Evolutionary conservation across 768 basidiomycete species (phyloP).

Genomic region (Leucosporidium creatinivorum): DNA sequence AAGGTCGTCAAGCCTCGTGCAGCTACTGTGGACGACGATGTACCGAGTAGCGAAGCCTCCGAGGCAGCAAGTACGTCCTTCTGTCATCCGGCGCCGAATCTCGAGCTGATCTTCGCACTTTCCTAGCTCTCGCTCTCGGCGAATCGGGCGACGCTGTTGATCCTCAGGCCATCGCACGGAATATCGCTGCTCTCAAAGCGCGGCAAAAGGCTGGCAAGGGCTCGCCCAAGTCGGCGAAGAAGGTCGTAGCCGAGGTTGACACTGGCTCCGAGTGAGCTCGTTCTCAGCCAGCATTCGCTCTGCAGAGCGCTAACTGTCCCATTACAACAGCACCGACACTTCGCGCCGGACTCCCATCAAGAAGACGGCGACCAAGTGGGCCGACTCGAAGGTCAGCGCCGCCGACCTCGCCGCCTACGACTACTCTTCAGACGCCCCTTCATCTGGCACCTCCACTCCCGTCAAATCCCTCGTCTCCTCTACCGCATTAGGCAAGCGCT

Average conservation of each 20-base stretch:
- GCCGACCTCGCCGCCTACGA: conserved; percentile 89
- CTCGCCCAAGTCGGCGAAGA: conserved; percentile 37
- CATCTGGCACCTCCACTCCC: conserved; percentile 27
- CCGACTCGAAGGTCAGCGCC: conserved; percentile 67
- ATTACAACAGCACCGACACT: conserved; percentile 19
- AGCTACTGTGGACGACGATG: not conserved
- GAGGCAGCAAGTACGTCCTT: not conserved
- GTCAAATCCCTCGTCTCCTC: conserved; percentile 27
- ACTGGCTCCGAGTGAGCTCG: conserved; percentile 23
- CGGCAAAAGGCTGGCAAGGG: conserved; percentile 53
- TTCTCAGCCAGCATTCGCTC: too few relatives aligned
- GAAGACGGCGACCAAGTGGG: conserved; percentile 87
- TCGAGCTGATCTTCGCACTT: not conserved
- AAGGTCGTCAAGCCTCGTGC: not conserved
- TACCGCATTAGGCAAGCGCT: conserved; percentile 64
- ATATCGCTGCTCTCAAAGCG: conserved; percentile 81
- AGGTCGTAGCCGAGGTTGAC: conserved; percentile 7
- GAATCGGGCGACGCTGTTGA: conserved; percentile 42
- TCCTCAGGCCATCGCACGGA: conserved; percentile 84
- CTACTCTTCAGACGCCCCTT: conserved; percentile 60
- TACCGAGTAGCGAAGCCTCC: conserved; percentile 1
- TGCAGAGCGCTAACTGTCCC: not conserved
- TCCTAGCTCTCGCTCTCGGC: conserved; percentile 5
- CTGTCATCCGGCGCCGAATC: too few relatives aligned
- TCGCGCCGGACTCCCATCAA: conserved; percentile 46